Evolutionary conservation across 345 rosid genomes (phyloP).

Genomic region (Leavenworthia alabamica): DNA sequence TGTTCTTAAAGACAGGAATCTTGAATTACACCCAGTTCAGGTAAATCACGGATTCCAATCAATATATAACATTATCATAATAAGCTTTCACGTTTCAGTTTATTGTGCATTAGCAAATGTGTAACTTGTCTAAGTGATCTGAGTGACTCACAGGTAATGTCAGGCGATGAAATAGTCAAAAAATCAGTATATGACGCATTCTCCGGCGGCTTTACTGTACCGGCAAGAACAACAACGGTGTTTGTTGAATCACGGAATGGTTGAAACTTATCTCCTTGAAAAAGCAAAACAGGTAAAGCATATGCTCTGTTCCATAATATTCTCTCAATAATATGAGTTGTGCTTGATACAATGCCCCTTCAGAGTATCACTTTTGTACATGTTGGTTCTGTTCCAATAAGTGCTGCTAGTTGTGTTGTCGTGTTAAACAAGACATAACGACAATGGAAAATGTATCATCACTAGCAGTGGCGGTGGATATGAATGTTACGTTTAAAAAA

Average conservation of each 20-base stretch:
- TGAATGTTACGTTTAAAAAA: no score
- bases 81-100: not conserved
- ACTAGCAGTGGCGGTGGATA: no score
- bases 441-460: not conserved
- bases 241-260: conserved; percentile 53
- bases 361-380: conserved; percentile 7
- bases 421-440: not conserved
- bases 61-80: not conserved
- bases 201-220: conserved; percentile 52
- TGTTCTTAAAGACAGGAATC: conserved; percentile 39
- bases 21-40: conserved; percentile 76
- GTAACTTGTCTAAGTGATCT: not conserved
- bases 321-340: not conserved
- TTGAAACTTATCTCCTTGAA: conserved; percentile 12
- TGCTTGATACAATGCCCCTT: not conserved
- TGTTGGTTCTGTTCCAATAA: not conserved
- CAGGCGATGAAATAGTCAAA: conserved; percentile 56
- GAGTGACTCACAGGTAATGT: conserved; percentile 39
- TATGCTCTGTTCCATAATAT: not conserved
- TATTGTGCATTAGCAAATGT: not conserved
- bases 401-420: not conserved
- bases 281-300: not conserved
- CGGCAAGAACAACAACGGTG: conserved; percentile 60
- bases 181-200: conserved; percentile 53
- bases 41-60: conserved; percentile 19